Evolutionary conservation across 2,329 filamentous ascomycete genomes (phyloP).

Genomic region (Apiospora sp.): DNA sequence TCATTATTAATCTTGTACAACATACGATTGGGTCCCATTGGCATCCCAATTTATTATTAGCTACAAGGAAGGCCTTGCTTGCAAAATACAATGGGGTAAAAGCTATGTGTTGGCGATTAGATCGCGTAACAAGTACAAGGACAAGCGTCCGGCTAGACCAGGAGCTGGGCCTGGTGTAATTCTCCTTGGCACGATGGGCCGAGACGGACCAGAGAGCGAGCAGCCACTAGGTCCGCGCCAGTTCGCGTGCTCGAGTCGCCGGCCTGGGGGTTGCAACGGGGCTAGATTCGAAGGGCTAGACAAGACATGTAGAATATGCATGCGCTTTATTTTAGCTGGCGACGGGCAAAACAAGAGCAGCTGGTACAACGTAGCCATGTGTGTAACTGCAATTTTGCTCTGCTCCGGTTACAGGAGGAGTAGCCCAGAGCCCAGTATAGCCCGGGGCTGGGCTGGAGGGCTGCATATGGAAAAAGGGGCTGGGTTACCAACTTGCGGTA

Average conservation of each 20-base stretch:
- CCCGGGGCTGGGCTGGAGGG: not conserved
- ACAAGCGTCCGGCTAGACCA: not conserved
- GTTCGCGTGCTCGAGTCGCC: slow-evolving; percentile 33
- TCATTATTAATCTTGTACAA: slow-evolving; percentile 11
- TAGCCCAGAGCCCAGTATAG: not conserved
- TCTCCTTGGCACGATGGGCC: slow-evolving; percentile 14
- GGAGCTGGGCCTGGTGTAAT: not conserved
- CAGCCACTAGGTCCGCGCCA: slow-evolving; percentile 23
- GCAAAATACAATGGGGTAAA: slow-evolving; percentile 1
- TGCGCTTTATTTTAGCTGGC: slow-evolving; percentile 6
- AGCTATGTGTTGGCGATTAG: slow-evolving; percentile 17
- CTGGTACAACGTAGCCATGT: not conserved
- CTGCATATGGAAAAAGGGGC: slow-evolving; percentile 1
- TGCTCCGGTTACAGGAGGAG: not conserved
- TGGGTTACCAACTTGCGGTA: slow-evolving; percentile 5
- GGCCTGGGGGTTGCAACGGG: slow-evolving; percentile 26
- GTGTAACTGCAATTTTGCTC: not conserved
- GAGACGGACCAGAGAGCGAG: slow-evolving; percentile 16
- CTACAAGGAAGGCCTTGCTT: slow-evolving; percentile 1
- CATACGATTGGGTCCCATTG: slow-evolving; percentile 13
- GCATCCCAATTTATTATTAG: slow-evolving; percentile 17
- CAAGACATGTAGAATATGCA: not conserved
- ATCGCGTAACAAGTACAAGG: slow-evolving; percentile 14
- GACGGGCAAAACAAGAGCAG: not conserved
- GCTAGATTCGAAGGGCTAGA: not conserved